Evolutionary conservation across 139 green algal species (phyloP).

Genomic region (Monoraphidium neglectum): DNA sequence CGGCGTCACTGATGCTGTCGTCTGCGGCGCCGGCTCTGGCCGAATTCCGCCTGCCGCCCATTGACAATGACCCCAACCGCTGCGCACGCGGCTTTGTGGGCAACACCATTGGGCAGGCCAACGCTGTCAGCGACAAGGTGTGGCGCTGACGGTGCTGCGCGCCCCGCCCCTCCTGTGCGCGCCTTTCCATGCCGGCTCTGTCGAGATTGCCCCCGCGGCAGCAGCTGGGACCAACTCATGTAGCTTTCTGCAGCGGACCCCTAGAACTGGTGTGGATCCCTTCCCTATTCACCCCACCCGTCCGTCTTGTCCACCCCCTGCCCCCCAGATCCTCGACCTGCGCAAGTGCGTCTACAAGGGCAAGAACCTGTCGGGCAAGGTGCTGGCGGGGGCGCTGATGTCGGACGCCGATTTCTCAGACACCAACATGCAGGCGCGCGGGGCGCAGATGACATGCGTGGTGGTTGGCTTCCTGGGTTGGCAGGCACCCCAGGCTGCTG

Average conservation of each 20-base stretch:
- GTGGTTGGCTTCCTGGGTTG: too few relatives aligned
- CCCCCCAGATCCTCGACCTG: constrained; percentile 90
- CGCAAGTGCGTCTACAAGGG: constrained; percentile 73
- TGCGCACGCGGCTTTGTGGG: constrained; percentile 86
- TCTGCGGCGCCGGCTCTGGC: constrained; percentile 43
- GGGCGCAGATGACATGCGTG: too few relatives aligned
- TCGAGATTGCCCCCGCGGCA: too few relatives aligned
- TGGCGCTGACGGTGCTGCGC: too few relatives aligned
- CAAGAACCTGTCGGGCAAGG: constrained; percentile 80
- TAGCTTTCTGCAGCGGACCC: too few relatives aligned
- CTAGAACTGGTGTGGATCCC: too few relatives aligned
- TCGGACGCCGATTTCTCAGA: constrained; percentile 65
- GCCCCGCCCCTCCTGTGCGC: too few relatives aligned
- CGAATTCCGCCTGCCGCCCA: constrained; percentile 72
- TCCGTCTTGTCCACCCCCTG: too few relatives aligned
- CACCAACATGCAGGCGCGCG: constrained; percentile 59
- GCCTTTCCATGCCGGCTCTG: too few relatives aligned
- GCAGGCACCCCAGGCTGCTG: too few relatives aligned
- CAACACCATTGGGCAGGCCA: constrained; percentile 90
- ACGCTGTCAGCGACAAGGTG: constrained; percentile 94
- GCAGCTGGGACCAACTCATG: too few relatives aligned
- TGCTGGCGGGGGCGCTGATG: constrained; percentile 89
- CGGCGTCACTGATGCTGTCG: constrained; percentile 1
- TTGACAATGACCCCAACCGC: constrained; percentile 76
- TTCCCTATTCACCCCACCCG: too few relatives aligned